Evolutionary conservation across 495 filamentous ascomycete genomes (phyloP).

Genomic region (Penicillium crystallinum): DNA sequence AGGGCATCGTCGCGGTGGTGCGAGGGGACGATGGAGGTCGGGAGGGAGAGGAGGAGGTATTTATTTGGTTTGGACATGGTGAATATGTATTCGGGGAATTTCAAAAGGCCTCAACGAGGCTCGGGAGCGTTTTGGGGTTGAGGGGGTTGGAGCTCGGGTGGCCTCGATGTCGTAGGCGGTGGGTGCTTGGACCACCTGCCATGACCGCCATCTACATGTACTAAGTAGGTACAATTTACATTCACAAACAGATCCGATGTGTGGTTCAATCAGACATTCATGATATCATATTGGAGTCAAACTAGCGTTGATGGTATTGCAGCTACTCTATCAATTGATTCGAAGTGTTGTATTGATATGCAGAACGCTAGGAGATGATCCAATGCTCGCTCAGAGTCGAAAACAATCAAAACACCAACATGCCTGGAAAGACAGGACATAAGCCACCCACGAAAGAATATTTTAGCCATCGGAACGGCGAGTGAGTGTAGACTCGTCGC

Average conservation of each 20-base stretch:
- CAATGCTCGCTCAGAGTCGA: slow-evolving; percentile 17
- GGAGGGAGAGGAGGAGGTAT: slow-evolving; percentile 72
- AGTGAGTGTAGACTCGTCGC: not conserved
- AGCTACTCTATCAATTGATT: not conserved
- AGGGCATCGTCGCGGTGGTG: slow-evolving; percentile 78
- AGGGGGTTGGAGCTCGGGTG: slow-evolving; percentile 12
- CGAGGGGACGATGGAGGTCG: slow-evolving; percentile 65
- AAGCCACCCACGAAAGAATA: slow-evolving; percentile 7
- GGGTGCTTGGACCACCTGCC: slow-evolving; percentile 19
- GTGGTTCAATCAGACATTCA: slow-evolving; percentile 1
- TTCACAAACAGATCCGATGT: not conserved
- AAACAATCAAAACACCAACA: slow-evolving; percentile 3
- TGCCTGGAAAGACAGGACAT: slow-evolving; percentile 1
- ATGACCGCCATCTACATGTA: not conserved
- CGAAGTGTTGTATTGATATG: slow-evolving; percentile 8
- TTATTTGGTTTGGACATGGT: slow-evolving; percentile 56
- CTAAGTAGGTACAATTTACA: not conserved
- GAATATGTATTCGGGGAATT: slow-evolving; percentile 1
- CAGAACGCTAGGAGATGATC: slow-evolving; percentile 17
- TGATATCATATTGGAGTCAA: not conserved
- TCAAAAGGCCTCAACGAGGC: slow-evolving; percentile 14
- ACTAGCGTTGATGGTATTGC: not conserved
- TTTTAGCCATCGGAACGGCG: slow-evolving; percentile 3
- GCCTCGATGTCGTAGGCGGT: slow-evolving; percentile 31
- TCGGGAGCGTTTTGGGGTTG: slow-evolving; percentile 3